phyloP scores from a whole-genome alignment of 1,139 yeast genomes.

The Scheffersomyces segobiensis region DNA sequence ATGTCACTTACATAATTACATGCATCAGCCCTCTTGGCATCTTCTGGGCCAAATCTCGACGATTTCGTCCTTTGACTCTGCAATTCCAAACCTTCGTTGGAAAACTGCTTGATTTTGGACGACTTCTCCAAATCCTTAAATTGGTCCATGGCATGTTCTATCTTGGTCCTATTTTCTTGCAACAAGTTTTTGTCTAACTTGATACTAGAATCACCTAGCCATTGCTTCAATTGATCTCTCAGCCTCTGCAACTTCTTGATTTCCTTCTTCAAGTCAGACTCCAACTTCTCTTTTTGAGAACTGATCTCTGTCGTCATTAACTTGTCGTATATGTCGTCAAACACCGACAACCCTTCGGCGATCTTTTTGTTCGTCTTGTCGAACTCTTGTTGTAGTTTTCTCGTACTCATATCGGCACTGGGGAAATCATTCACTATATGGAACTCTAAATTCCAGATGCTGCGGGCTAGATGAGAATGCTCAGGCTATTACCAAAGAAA shows the following conservation, averaged over 20 bases:
- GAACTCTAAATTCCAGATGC: background rate
- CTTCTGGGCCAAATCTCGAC: conserved; percentile 64
- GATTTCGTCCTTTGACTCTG: conserved; percentile 45
- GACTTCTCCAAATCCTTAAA: conserved; percentile 94
- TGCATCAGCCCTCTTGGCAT: conserved; percentile 68
- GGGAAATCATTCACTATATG: background rate
- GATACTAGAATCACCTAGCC: conserved; percentile 91
- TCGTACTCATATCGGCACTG: conserved; percentile 35
- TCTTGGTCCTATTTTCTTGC: conserved; percentile 76
- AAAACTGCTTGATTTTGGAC: conserved; percentile 93
- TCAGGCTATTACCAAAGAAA: background rate
- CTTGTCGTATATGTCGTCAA: conserved; percentile 86
- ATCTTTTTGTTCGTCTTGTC: conserved; percentile 96
- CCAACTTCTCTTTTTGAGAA: conserved; percentile 92
- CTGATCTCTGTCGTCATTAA: conserved; percentile 78
- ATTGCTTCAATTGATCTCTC: conserved; percentile 93
- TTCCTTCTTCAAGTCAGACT: conserved; percentile 90
- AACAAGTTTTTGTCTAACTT: conserved; percentile 79
- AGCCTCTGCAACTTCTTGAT: conserved; percentile 92
- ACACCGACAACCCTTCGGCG: conserved; percentile 85
- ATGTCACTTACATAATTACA: conserved; percentile 69
- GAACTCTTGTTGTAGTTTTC: conserved; percentile 69
- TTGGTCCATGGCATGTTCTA: conserved; percentile 94
- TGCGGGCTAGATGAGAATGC: background rate
- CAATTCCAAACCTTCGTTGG: conserved; percentile 87